phyloP scores from a whole-genome alignment of 352 stramenopile species.

The Globisporangium cylindrosporum region DNA sequence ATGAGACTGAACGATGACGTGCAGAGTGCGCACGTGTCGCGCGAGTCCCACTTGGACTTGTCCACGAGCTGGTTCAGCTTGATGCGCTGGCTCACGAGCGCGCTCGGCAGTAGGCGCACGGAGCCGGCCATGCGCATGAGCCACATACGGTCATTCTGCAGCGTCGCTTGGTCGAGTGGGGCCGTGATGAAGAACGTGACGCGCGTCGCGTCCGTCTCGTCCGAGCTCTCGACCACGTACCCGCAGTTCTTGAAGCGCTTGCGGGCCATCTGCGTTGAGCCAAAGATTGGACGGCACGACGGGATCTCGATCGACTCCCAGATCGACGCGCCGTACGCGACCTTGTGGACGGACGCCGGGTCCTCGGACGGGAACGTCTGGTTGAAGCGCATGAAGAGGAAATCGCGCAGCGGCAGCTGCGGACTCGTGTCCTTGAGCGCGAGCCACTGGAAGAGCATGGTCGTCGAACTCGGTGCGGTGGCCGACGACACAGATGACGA shows the following conservation, averaged over 20 bases:
- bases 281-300: slow-evolving; percentile 47
- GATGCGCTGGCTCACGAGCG: slow-evolving; percentile 73
- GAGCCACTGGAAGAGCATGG: slow-evolving; percentile 64
- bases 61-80: slow-evolving; percentile 57
- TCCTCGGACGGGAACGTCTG: slow-evolving; percentile 47
- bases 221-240: slow-evolving; percentile 72
- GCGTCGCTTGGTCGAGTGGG: slow-evolving; percentile 31
- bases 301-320: slow-evolving; percentile 67
- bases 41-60: slow-evolving; percentile 51
- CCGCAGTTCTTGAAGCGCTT: slow-evolving; percentile 55
- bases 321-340: slow-evolving; percentile 57
- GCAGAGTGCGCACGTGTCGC: slow-evolving; percentile 65
- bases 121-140: slow-evolving; percentile 52
- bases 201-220: slow-evolving; percentile 57
- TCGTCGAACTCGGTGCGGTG: slow-evolving; percentile 22
- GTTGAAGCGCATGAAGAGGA: slow-evolving; percentile 81
- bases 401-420: slow-evolving; percentile 62
- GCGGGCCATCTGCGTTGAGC: slow-evolving; percentile 43
- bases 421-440: slow-evolving; percentile 57
- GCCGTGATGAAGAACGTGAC: slow-evolving; percentile 75
- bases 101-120: slow-evolving; percentile 57
- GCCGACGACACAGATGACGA: slow-evolving; percentile 11
- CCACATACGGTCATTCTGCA: slow-evolving; percentile 52
- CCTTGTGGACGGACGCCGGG: slow-evolving; percentile 18
- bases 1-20: slow-evolving; percentile 63